Evolutionary conservation across 495 filamentous ascomycete species (phyloP).

Genomic region (Trichocladium antarcticum): DNA sequence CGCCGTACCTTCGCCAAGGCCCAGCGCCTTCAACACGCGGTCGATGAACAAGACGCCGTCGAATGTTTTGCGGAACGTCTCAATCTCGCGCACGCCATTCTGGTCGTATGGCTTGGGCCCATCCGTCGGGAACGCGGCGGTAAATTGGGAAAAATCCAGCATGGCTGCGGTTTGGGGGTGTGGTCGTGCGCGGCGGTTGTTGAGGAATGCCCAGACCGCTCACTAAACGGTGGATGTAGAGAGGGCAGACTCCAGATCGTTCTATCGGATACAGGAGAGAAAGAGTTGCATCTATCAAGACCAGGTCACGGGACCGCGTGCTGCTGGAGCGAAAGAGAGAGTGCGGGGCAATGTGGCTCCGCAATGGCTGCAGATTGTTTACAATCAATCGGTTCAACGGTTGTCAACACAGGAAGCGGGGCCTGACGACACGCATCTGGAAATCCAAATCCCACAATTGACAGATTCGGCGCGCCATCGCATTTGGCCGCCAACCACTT

Average conservation of each 20-base stretch:
- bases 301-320: not conserved
- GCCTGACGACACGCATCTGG: constrained; percentile 8
- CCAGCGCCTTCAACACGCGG: constrained; percentile 56
- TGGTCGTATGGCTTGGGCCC: constrained; percentile 52
- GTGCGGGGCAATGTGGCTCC: constrained; percentile 11
- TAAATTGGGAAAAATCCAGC: constrained; percentile 45
- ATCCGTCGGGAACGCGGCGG: constrained; percentile 52
- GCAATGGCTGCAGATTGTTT: constrained; percentile 29
- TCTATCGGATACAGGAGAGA: too few relatives aligned
- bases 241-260: too few relatives aligned
- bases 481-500: not conserved
- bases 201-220: too few relatives aligned
- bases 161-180: constrained; percentile 15
- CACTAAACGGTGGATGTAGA: too few relatives aligned
- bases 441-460: not conserved
- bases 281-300: too few relatives aligned
- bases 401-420: constrained; percentile 20
- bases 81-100: constrained; percentile 45
- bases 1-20: constrained; percentile 51
- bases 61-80: constrained; percentile 48
- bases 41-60: constrained; percentile 65
- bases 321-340: not conserved
- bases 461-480: not conserved
- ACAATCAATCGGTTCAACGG: constrained; percentile 25
- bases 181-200: not conserved